Evolutionary conservation across 805 yeast genomes (phyloP).

Genomic region (Ogataea wickerhamii): DNA sequence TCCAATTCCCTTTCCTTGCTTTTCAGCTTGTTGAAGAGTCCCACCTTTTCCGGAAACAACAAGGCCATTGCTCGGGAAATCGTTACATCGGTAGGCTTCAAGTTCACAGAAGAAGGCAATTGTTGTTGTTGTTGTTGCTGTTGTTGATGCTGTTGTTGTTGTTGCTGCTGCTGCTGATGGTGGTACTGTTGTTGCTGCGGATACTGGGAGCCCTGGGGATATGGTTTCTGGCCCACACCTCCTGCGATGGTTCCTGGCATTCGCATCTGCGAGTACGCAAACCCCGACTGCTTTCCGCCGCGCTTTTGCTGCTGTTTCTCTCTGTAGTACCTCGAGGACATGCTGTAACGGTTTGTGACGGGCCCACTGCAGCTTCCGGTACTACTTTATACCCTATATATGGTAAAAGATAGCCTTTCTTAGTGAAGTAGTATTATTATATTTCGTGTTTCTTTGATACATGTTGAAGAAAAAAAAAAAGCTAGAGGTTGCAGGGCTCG

Average conservation of each 20-base stretch:
- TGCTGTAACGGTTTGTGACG: too few species aligned
- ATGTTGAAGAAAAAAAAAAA: too few species aligned
- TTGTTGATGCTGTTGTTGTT: background rate
- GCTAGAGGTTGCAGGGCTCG: too few species aligned
- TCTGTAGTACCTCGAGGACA: conserved; percentile 19
- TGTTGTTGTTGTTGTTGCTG: conserved; percentile 16
- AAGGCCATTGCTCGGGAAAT: conserved; percentile 29
- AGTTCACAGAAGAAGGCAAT: conserved; percentile 24
- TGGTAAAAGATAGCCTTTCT: too few species aligned
- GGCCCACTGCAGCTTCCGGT: too few species aligned
- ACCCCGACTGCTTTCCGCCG: conserved; percentile 12
- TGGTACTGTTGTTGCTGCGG: conserved; percentile 12
- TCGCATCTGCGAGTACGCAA: conserved; percentile 14
- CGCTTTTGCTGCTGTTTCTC: conserved; percentile 22
- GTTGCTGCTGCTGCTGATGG: background rate
- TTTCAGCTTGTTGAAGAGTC: conserved; percentile 61
- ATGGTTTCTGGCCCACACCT: conserved; percentile 13
- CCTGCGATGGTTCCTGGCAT: conserved; percentile 13
- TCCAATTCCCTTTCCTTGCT: conserved; percentile 85
- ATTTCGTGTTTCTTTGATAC: too few species aligned
- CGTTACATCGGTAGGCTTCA: conserved; percentile 36
- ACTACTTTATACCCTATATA: too few species aligned
- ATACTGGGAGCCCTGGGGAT: conserved; percentile 11
- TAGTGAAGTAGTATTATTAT: too few species aligned
- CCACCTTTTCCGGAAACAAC: conserved; percentile 47